These are phyloP conservation scores for Cercospora brassicicola DNA, from an alignment of 2,329 filamentous ascomycete species.

Conservation along the genomic window DNA sequence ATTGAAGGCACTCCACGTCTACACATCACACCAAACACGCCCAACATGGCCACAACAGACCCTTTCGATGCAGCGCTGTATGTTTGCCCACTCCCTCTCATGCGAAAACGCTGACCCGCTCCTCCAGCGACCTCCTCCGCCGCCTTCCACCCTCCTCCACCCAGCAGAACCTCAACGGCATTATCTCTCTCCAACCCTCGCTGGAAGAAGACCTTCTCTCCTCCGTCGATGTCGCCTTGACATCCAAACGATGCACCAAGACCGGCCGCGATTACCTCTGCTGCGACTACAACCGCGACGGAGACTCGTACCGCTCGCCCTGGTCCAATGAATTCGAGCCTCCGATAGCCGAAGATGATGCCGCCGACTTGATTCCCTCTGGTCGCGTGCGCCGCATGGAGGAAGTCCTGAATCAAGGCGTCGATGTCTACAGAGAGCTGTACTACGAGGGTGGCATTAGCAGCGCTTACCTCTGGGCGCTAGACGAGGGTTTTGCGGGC, in stretches of 20 bases:
- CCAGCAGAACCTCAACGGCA: slow-evolving; percentile 78
- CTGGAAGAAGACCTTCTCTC: slow-evolving; percentile 97
- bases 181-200: slow-evolving; percentile 84
- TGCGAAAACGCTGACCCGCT: slow-evolving; percentile 14
- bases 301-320: slow-evolving; percentile 95
- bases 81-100: slow-evolving; percentile 34
- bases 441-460: slow-evolving; percentile 97
- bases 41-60: slow-evolving; percentile 49
- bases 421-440: slow-evolving; percentile 93
- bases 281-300: slow-evolving; percentile 99
- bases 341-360: slow-evolving; percentile 68
- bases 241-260: slow-evolving; percentile 79
- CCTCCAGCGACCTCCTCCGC: slow-evolving; percentile 85
- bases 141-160: slow-evolving; percentile 95
- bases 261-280: slow-evolving; percentile 93
- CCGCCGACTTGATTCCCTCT: slow-evolving; percentile 81
- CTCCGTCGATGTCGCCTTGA: slow-evolving; percentile 93
- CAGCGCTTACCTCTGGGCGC: slow-evolving; percentile 96
- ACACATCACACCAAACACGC: neutral
- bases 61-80: slow-evolving; percentile 77
- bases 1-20: neutral
- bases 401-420: slow-evolving; percentile 88
- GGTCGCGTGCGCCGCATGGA: slow-evolving; percentile 93
- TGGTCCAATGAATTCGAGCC: slow-evolving; percentile 99
- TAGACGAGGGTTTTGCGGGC: slow-evolving; percentile 96